Evolutionary conservation across 768 basidiomycete species (phyloP).

Genomic region (Hericium erinaceus): DNA sequence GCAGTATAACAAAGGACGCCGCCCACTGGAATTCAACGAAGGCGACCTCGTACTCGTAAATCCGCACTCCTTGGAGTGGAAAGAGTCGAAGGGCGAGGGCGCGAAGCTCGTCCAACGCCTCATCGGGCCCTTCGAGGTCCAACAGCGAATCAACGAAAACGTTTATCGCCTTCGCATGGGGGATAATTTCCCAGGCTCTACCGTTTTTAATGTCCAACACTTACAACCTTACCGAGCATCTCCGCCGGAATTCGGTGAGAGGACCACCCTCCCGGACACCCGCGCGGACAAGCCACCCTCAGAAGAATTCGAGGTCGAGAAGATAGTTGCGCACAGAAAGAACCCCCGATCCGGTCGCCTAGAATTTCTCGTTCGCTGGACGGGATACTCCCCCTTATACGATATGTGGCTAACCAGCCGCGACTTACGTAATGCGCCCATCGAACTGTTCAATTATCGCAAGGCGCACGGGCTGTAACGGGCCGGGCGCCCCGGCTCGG

Average conservation of each 20-base stretch:
- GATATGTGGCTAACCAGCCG: background rate
- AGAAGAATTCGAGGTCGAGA: slow-evolving; percentile 3
- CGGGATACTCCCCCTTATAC: slow-evolving; percentile 3
- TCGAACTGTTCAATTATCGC: background rate
- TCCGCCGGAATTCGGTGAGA: slow-evolving; percentile 9
- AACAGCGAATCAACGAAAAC: slow-evolving; percentile 15
- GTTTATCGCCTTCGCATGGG: slow-evolving; percentile 15
- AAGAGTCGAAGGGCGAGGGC: slow-evolving; percentile 14
- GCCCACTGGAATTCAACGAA: slow-evolving; percentile 8
- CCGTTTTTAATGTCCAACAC: slow-evolving; percentile 18
- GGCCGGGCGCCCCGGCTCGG: no score
- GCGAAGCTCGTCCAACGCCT: slow-evolving; percentile 14
- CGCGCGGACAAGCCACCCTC: background rate
- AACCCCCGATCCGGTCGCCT: background rate
- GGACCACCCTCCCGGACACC: background rate
- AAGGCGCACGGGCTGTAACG: no score
- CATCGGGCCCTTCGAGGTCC: slow-evolving; percentile 18
- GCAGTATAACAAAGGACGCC: slow-evolving; percentile 11
- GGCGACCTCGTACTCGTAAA: slow-evolving; percentile 18
- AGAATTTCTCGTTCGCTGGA: slow-evolving; percentile 11
- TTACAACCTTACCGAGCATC: slow-evolving; percentile 15
- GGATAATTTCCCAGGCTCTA: slow-evolving; percentile 14
- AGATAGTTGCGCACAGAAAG: background rate
- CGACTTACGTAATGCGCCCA: background rate
- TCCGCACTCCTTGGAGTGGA: slow-evolving; percentile 13